Evolutionary conservation across 83 land plant species (phyloP), one percentile per base, ranked within the genome.

Genomic region (Isoetes engelmannii): DNA sequence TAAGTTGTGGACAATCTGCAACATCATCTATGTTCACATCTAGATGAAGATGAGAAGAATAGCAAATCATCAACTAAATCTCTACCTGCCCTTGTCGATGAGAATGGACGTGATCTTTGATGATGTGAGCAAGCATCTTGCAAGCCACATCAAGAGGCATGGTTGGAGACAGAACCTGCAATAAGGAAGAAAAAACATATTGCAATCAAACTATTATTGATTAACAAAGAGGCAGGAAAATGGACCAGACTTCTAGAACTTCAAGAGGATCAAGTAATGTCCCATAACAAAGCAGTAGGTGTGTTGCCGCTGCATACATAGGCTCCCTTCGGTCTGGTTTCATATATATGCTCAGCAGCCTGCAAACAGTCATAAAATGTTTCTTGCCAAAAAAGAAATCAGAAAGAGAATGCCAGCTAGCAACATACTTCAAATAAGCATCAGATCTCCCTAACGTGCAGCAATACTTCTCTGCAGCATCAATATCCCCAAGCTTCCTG

Each of bases 61-160:
- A 21, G 48, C 70, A 71, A 48, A 54, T 5, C 0, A 53, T 17
- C 68, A 62, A 44, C 28, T 44, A 17, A 7, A 57, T 42, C 4
- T 21, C 15, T 51, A 92, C 99, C 89, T 92, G 97, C 43, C 99
- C 99, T 76, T 92, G 88, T 42, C 84, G 88, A 77, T 84, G 86
- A 75, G 84, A 87, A 80, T 95, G 99, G 19, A 81, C 78, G 53
- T 97, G 86, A 76, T 97, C 88, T 74, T 85, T 83, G 44, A 95
- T 73, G 87, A 91, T 86, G 65, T 88, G 81, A 41, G 88, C 77
- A 69, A 95, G 75, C 37, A 92, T 89, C 13, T 89, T 86, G 18
- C 87, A 95, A 3, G 95, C 97, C 72, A 95, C 84, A 45, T 86
- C 89, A 53, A 95, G 89, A 17, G 99, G 97, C 89, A 92, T 92